Evolutionary conservation across 2,329 filamentous ascomycete species (phyloP).

Genomic region (Ilyonectria destructans): DNA sequence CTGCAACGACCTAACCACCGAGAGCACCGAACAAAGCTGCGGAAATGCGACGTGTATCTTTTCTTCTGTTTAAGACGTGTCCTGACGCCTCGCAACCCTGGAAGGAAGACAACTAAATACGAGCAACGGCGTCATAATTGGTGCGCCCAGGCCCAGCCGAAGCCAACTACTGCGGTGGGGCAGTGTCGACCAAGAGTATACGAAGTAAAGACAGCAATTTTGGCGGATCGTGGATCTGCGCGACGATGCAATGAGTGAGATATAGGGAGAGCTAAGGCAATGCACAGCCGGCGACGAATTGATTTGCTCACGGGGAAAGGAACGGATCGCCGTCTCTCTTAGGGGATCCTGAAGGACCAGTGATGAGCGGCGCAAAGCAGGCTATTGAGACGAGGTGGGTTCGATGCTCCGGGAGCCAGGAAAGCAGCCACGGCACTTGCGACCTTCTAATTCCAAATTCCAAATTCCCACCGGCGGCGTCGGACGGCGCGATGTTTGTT

Average conservation of each 20-base stretch:
- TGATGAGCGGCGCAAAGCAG: neutral
- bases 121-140: constrained; percentile 27
- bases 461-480: constrained; percentile 10
- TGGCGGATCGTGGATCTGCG: constrained; percentile 39
- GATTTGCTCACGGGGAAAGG: neutral
- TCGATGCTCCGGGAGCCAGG: constrained; percentile 12
- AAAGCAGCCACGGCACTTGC: constrained; percentile 16
- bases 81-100: constrained; percentile 9
- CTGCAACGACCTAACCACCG: constrained; percentile 26
- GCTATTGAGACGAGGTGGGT: neutral
- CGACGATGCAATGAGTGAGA: constrained; percentile 32
- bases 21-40: constrained; percentile 14
- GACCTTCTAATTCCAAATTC: neutral
- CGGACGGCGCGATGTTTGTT: constrained; percentile 18
- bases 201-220: constrained; percentile 27
- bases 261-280: neutral
- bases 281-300: neutral
- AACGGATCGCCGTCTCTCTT: neutral
- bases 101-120: constrained; percentile 6
- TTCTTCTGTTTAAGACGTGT: constrained; percentile 19
- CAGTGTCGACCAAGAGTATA: constrained; percentile 32
- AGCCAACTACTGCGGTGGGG: constrained; percentile 36
- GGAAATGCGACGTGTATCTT: constrained; percentile 23
- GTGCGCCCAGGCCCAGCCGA: constrained; percentile 30
- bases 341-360: neutral